phyloP scores from a whole-genome alignment of 805 yeast species.

The Saccharomycopsis selenospora region DNA sequence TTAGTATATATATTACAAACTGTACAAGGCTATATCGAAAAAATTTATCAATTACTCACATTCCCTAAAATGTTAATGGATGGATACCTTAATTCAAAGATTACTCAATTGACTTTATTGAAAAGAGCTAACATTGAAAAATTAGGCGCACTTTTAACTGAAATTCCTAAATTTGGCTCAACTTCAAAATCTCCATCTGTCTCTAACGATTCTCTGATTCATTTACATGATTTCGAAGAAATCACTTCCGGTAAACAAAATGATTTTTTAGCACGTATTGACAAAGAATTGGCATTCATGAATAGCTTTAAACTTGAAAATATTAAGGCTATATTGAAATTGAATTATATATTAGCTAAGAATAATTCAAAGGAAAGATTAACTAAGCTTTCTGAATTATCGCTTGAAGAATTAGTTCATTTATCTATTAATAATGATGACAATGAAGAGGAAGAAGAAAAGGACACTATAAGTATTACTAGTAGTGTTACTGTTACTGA shows the following conservation, averaged over 20 bases:
- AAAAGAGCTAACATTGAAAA: conserved; percentile 29
- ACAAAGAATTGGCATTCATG: neutral
- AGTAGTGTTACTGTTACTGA: neutral
- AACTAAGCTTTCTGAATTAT: neutral
- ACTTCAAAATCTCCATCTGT: neutral
- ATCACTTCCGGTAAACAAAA: neutral
- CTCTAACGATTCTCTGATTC: neutral
- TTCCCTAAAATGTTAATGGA: conserved; percentile 32
- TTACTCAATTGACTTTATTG: conserved; percentile 22
- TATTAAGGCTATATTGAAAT: neutral
- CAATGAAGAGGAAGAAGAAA: neutral
- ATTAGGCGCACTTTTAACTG: conserved; percentile 32
- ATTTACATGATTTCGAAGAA: neutral
- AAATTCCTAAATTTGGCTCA: conserved; percentile 27
- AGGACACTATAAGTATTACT: too few species aligned
- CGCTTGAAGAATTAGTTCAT: neutral
- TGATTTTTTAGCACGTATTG: neutral
- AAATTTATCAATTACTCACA: conserved; percentile 26
- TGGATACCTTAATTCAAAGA: conserved; percentile 26
- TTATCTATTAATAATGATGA: neutral
- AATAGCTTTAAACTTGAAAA: neutral
- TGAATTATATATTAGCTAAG: neutral
- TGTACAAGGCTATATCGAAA: conserved; percentile 11
- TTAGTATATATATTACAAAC: conserved; percentile 22
- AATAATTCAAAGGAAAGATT: neutral